Base-by-base conservation (phyloP, 192 early-diverging fungal species). In the Coemansia sp. region DNA sequence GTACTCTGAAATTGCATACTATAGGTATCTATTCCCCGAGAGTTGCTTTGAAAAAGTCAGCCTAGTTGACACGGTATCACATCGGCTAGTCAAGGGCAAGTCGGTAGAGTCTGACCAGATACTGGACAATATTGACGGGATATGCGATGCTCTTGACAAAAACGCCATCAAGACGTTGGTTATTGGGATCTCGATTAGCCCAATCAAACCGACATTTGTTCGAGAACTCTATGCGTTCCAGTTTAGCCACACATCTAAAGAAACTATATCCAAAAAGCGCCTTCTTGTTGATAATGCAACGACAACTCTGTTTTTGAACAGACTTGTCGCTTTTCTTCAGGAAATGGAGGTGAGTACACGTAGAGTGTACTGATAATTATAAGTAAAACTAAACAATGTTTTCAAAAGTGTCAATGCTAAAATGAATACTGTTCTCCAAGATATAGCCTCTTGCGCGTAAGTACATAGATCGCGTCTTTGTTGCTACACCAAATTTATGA, bases 221-320 rank as follows among this genome's bases (percentile, higher is more conserved):
- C 69, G 75, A 37, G 75, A 78, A 44, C 50, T 78, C 17, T 78
- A 78, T 59, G 69, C 74, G 10, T 78, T 78, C 46, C 64, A 67
- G 34, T 57, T 67, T 43, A 52, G 55, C 37, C 54, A 25, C 24
- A 57, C 9, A 9, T 22, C 0, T 21, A 21, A 11, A 38, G 33
- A 18, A 1, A 58, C 11, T 0, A 14, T 0, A 19, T 12, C 33
- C 1, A 27, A 37, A 34, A 33, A 18, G 14, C 41, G 25, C 24
- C 18, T 43, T 30, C 13, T 15, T 9, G 15, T 9, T 15, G 18
- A 34, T 15, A 39, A 19, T 21, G 55, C 41, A 7, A 65, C 55
- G 5, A 58, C 63, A 4, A 21, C 18, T 10, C 38, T 69, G 25
- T 59, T 54, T 55, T 41, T 76, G 2, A 45, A 53, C 14, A 38